phyloP scores from a whole-genome alignment of 495 filamentous ascomycete genomes.

The Elaphomyces granulatus region DNA sequence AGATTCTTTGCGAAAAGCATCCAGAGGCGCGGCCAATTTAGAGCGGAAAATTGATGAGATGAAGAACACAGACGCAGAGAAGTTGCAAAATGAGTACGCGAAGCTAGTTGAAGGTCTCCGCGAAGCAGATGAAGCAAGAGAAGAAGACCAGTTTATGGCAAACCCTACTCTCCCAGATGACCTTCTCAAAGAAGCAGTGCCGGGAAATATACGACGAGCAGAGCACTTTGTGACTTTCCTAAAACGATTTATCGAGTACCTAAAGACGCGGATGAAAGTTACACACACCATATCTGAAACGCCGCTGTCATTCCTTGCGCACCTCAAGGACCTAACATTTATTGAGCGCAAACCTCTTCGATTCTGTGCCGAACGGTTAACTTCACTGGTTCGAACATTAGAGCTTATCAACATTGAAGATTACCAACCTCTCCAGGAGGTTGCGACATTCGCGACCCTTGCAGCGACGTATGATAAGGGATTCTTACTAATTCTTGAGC shows the following conservation, averaged over 20 bases:
- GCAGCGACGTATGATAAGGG: slow-evolving; percentile 96
- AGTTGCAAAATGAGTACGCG: slow-evolving; percentile 86
- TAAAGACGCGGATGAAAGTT: slow-evolving; percentile 98
- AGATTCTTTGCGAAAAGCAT: slow-evolving; percentile 79
- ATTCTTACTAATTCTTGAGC: slow-evolving; percentile 89
- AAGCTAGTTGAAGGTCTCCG: slow-evolving; percentile 90
- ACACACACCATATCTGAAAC: slow-evolving; percentile 95
- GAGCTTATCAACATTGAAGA: slow-evolving; percentile 98
- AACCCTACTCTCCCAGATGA: slow-evolving; percentile 48
- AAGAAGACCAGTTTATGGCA: slow-evolving; percentile 93
- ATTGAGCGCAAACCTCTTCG: slow-evolving; percentile 94
- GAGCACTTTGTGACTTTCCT: slow-evolving; percentile 95
- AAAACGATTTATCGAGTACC: slow-evolving; percentile 92
- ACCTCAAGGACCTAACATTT: slow-evolving; percentile 89
- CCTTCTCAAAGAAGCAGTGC: slow-evolving; percentile 66
- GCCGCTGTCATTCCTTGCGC: slow-evolving; percentile 80
- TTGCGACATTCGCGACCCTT: slow-evolving; percentile 96
- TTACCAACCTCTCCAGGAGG: slow-evolving; percentile 91
- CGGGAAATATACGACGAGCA: slow-evolving; percentile 88
- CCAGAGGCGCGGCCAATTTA: slow-evolving; percentile 75
- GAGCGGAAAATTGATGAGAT: slow-evolving; percentile 85
- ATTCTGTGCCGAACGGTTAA: slow-evolving; percentile 91
- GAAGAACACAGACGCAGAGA: slow-evolving; percentile 80
- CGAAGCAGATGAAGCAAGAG: slow-evolving; percentile 70
- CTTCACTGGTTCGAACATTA: slow-evolving; percentile 86